Percentiles rank a stretch among this genome's conserved stretches.
These are phyloP conservation scores for Flaveria ramosissima DNA, from an alignment of 129 eudicot genomes.

Conservation along the genomic window DNA sequence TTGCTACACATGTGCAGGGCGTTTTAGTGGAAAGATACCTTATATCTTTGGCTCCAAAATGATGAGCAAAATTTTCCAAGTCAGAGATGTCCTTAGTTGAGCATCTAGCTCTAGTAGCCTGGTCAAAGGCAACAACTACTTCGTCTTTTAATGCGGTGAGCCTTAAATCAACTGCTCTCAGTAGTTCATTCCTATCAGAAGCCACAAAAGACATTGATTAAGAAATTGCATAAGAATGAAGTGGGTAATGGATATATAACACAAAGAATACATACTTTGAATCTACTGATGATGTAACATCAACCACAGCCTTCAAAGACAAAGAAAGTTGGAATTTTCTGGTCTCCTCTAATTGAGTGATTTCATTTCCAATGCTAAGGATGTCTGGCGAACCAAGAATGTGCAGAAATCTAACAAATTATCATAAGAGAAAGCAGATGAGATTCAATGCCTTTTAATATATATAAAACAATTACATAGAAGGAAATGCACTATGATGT, in stretches of 20 bases:
- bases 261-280: conserved; percentile 64
- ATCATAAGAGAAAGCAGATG: conserved; percentile 4
- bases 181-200: conserved; percentile 74
- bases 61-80: conserved; percentile 64
- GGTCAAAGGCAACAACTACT: conserved; percentile 58
- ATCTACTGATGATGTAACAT: conserved; percentile 53
- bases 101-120: conserved; percentile 52
- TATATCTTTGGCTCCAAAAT: conserved; percentile 64
- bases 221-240: conserved; percentile 15
- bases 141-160: conserved; percentile 67
- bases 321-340: conserved; percentile 77
- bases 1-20: neutral
- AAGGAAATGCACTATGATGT: conserved; percentile 20
- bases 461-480: neutral
- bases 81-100: conserved; percentile 57
- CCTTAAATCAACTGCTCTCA: conserved; percentile 88
- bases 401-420: conserved; percentile 59
- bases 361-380: conserved; percentile 60
- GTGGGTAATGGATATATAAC: conserved; percentile 17
- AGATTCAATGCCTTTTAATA: neutral
- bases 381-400: conserved; percentile 52
- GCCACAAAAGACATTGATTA: conserved; percentile 28
- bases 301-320: conserved; percentile 38
- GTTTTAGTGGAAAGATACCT: conserved; percentile 46
- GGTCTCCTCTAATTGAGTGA: conserved; percentile 78